Percentiles rank a stretch among this genome's conserved stretches.
phyloP scores from a whole-genome alignment of 805 yeast genomes.

The Ogataea salicorniae region DNA sequence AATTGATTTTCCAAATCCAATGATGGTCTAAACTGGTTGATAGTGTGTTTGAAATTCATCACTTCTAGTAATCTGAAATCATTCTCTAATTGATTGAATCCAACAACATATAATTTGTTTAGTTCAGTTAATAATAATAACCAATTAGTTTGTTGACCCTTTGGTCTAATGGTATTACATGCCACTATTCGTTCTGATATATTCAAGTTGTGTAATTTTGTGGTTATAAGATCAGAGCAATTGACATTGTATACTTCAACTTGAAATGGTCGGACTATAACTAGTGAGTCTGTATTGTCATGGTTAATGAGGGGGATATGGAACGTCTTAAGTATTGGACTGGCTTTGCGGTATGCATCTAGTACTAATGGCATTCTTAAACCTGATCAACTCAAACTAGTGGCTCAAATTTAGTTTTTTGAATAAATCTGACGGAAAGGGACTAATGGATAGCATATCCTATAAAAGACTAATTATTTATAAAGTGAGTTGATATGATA shows the following conservation, averaged over 20 bases:
- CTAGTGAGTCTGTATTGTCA: not conserved
- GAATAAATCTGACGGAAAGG: too few species aligned
- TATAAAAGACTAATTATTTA: too few species aligned
- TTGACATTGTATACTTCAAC: not conserved
- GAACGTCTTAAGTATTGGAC: not conserved
- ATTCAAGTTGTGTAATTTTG: not conserved
- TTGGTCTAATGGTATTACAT: conserved; percentile 15
- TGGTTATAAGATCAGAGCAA: not conserved
- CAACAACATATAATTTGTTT: conserved; percentile 17
- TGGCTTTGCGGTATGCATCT: not conserved
- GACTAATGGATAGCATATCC: too few species aligned
- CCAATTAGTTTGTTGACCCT: conserved; percentile 18
- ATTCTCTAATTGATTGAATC: conserved; percentile 3
- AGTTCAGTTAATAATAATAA: conserved; percentile 20
- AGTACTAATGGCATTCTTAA: too few species aligned
- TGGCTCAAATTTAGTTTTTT: too few species aligned
- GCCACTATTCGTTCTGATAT: conserved; percentile 14
- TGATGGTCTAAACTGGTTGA: not conserved
- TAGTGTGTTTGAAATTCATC: conserved; percentile 9
- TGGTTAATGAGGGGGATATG: not conserved
- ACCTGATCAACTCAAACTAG: too few species aligned
- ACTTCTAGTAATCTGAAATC: conserved; percentile 13
- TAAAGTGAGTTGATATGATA: too few species aligned
- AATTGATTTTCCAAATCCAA: not conserved
- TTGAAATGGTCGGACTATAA: not conserved